phyloP scores from a whole-genome alignment of 306 rosid species.

The Cucurbita ficifolia region DNA sequence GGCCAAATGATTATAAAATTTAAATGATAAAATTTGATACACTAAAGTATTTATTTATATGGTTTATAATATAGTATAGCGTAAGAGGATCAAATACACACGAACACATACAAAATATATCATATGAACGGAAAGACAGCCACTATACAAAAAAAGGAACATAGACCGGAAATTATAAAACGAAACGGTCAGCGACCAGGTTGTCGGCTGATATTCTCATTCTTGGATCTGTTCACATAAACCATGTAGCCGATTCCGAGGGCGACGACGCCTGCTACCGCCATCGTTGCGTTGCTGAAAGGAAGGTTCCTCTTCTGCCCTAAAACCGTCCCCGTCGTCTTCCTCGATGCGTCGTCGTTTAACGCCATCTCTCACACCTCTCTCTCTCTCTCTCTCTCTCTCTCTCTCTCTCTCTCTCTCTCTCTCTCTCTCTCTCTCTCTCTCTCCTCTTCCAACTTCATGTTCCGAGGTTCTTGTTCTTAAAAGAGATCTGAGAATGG shows the following conservation, averaged over 20 bases:
- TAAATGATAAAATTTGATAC: no score
- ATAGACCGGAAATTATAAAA: not conserved
- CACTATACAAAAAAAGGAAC: not conserved
- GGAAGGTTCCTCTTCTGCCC: constrained; percentile 1
- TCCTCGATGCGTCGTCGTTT: constrained; percentile 1
- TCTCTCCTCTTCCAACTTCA: not conserved
- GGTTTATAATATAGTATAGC: no score
- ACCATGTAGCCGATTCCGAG: not conserved
- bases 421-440: no score
- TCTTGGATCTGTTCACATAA: not conserved
- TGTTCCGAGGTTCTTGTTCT: not conserved
- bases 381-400: not conserved
- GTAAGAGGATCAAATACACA: not conserved
- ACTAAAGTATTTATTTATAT: no score
- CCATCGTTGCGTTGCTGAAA: constrained; percentile 3
- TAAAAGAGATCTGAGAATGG: not conserved
- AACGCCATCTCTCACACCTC: not conserved
- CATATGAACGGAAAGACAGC: no score
- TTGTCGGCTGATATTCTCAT: not conserved
- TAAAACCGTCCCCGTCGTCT: not conserved
- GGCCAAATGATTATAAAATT: no score
- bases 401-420: no score
- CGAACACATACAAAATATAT: no score
- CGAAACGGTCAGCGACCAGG: not conserved
- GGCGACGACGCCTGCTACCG: not conserved